Evolutionary conservation across 2,329 filamentous ascomycete genomes (phyloP), one percentile per base, ranked within the genome.

Genomic region (Fusarium sp.): DNA sequence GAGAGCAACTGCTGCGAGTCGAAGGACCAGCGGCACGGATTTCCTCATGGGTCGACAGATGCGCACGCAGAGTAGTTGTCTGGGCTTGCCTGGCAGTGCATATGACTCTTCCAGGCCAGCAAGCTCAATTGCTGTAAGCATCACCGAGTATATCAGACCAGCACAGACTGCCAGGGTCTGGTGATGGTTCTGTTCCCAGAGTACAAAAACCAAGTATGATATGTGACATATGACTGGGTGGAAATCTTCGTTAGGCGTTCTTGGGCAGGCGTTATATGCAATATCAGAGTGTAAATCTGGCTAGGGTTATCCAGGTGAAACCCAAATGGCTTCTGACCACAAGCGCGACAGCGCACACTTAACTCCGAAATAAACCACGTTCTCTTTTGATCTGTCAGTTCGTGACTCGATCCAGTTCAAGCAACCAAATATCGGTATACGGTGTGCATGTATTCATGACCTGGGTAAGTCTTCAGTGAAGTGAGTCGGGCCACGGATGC

Each of bases 111-210:
- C 70, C 18, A 46, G 70, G 19, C 70, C 67, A 11, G 60, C 25
- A 16, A 73, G 71, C 37, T 62, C 71, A 21, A 57, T 69, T 27
- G 71, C 70, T 8, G 45, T 56, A 7, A 74, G 71, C 41, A 73
- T 73, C 29, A 55, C 65, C n/a, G 67, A 73, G 33, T 73, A 73
- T 52, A 56, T 74, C 48, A 66, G 68, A 19, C 71, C 71, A 35
- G 44, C 63, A n/a, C 57, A 72, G 18, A 41, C 35, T 23, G 44
- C 33, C 21, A 73, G 61, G 23, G 54, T 51, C 21, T 73, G 70
- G 70, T 73, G 31, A 57, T 15, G 21, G n/a, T 7, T n/a, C 35
- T 54, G 19, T 25, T 23, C 19, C 38, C n/a, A 33, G 38, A 27
- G 35, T 27, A 37, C 23, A 42, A 21, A 23, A 55, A 25, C 48